phyloP scores from a whole-genome alignment of 2,329 filamentous ascomycete species.

The Cercospora brassicicola region DNA sequence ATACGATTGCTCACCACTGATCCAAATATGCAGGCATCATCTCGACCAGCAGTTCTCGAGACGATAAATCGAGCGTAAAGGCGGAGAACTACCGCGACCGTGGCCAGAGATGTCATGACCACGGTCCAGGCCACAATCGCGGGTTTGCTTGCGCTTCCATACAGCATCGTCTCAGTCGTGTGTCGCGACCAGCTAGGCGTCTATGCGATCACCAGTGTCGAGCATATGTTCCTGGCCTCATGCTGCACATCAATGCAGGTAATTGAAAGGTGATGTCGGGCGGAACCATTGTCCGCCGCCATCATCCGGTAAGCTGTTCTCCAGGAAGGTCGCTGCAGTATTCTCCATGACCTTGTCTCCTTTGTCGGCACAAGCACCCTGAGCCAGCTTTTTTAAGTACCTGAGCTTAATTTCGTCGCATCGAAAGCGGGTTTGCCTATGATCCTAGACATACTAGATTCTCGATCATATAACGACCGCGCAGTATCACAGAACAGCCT shows the following conservation, averaged over 20 bases:
- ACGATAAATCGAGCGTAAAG: conserved; percentile 19
- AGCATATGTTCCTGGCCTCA: background rate
- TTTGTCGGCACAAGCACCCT: background rate
- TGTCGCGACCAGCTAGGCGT: background rate
- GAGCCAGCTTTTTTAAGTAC: background rate
- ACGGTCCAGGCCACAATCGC: conserved; percentile 27
- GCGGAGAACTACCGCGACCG: conserved; percentile 21
- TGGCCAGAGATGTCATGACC: conserved; percentile 27
- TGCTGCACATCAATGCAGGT: background rate
- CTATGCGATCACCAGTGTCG: background rate
- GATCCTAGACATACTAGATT: background rate
- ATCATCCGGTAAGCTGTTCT: background rate
- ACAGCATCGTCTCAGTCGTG: background rate
- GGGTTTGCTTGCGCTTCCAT: background rate
- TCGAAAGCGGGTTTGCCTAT: background rate
- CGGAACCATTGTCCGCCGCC: background rate
- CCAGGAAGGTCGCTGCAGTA: background rate
- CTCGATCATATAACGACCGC: background rate
- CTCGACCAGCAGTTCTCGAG: conserved; percentile 13
- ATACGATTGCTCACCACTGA: conserved; percentile 4
- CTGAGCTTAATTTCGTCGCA: background rate
- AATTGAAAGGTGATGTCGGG: background rate
- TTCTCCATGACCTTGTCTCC: background rate
- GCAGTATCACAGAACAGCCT: background rate
- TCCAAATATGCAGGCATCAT: conserved; percentile 15